Conservation (phyloP, 495 filamentous ascomycete species). For the Talaromyces ruber region DNA sequence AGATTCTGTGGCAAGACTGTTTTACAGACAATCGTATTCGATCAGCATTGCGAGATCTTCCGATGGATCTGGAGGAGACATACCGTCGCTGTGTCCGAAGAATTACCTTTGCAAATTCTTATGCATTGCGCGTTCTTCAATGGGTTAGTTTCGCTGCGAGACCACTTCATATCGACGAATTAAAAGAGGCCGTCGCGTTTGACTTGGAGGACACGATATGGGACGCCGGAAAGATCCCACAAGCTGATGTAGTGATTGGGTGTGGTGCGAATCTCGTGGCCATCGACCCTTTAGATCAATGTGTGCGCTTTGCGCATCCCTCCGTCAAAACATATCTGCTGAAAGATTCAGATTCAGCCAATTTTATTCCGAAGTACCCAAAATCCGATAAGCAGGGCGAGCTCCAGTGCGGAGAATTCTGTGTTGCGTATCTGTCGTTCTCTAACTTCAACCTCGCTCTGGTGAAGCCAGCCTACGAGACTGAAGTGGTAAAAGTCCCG, state of each 20-base stretch:
- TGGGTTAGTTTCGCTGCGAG: constrained; percentile 22
- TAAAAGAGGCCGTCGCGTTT: constrained; percentile 26
- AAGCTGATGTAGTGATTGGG: neutral
- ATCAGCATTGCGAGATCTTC: neutral
- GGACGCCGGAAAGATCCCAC: neutral
- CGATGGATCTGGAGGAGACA: neutral
- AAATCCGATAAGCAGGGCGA: constrained; percentile 1
- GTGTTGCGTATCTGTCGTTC: constrained; percentile 17
- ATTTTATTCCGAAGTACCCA: neutral
- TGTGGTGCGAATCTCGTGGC: neutral
- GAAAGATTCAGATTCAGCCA: neutral
- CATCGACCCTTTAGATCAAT: neutral
- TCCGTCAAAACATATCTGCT: neutral
- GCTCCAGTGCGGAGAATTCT: constrained; percentile 15
- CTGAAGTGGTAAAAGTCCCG: neutral
- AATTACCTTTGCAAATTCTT: neutral
- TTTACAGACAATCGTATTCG: neutral
- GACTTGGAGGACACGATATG: constrained; percentile 9
- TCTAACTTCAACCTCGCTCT: constrained; percentile 16
- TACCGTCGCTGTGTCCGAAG: neutral
- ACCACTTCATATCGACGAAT: constrained; percentile 23
- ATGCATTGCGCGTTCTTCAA: constrained; percentile 5
- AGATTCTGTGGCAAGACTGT: neutral
- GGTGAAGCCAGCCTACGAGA: neutral
- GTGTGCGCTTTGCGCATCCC: neutral